Evolutionary conservation across 2,329 filamentous ascomycete species (phyloP).

Genomic region (Emergomyces pasteurianus): DNA sequence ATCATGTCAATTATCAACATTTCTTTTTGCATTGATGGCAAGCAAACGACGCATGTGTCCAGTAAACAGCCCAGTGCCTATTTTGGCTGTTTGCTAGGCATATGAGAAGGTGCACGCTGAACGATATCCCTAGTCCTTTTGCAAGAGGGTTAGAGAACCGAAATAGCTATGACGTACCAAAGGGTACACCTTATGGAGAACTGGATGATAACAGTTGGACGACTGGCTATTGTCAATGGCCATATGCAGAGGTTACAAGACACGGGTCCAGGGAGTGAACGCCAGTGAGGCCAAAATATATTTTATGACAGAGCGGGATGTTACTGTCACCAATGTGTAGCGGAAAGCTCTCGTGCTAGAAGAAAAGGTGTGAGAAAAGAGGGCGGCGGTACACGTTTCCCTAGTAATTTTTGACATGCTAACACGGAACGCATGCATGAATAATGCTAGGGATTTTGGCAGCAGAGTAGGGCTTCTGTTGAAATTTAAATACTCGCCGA

Average conservation of each 20-base stretch:
- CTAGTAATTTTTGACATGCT: slow-evolving; percentile 59
- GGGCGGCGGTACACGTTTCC: no score
- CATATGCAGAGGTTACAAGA: slow-evolving; percentile 47
- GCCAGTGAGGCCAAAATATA: slow-evolving; percentile 47
- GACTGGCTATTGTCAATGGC: slow-evolving; percentile 65
- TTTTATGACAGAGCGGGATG: slow-evolving; percentile 47
- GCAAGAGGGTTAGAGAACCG: slow-evolving; percentile 44
- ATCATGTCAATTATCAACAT: slow-evolving; percentile 70
- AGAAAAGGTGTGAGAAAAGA: slow-evolving; percentile 53
- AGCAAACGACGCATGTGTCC: slow-evolving; percentile 47
- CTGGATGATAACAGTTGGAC: slow-evolving; percentile 45
- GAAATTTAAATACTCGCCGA: background rate
- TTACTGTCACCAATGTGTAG: slow-evolving; percentile 51
- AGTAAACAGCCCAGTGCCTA: slow-evolving; percentile 67
- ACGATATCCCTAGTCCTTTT: slow-evolving; percentile 25
- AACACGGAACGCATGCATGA: slow-evolving; percentile 38
- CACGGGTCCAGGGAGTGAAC: slow-evolving; percentile 45
- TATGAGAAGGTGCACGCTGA: slow-evolving; percentile 22
- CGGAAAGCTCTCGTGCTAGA: slow-evolving; percentile 47
- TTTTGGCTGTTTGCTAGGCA: slow-evolving; percentile 55
- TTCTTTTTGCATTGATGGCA: slow-evolving; percentile 64
- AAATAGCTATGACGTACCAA: slow-evolving; percentile 36
- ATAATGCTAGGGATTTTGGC: no score
- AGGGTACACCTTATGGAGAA: no score
- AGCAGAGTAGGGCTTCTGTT: background rate